These are phyloP conservation scores for Penicillium chermesinum DNA, from an alignment of 495 filamentous ascomycete genomes.

Conservation along the genomic window DNA sequence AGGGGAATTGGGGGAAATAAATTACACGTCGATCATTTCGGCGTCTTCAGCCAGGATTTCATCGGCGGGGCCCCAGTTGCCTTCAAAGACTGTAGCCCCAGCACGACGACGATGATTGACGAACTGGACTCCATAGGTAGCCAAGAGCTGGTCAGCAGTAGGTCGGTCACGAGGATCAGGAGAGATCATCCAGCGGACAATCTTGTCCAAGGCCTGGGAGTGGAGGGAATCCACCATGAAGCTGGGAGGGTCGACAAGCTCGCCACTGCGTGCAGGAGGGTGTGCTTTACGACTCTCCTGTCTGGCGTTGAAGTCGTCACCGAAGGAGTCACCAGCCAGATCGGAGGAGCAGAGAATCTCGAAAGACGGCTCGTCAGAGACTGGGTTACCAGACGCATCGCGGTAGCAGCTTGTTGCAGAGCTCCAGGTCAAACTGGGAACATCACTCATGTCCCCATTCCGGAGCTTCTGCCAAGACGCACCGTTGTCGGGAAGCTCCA, in stretches of 20 bases:
- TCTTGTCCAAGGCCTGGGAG: slow-evolving; percentile 67
- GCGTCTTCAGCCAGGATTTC: slow-evolving; percentile 63
- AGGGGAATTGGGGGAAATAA: slow-evolving; percentile 24
- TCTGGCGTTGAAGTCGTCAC: slow-evolving; percentile 26
- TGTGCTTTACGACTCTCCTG: slow-evolving; percentile 21
- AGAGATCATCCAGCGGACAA: slow-evolving; percentile 84
- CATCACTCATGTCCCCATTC: slow-evolving; percentile 76
- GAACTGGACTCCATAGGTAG: slow-evolving; percentile 66
- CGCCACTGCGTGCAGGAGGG: slow-evolving; percentile 47
- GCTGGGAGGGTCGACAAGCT: slow-evolving; percentile 67
- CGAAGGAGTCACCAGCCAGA: slow-evolving; percentile 41
- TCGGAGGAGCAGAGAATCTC: slow-evolving; percentile 50
- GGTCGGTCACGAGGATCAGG: slow-evolving; percentile 71
- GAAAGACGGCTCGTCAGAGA: slow-evolving; percentile 44
- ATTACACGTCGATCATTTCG: slow-evolving; percentile 69
- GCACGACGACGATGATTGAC: slow-evolving; percentile 67
- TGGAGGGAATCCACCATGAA: slow-evolving; percentile 79
- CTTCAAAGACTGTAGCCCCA: slow-evolving; percentile 88
- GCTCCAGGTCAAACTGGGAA: slow-evolving; percentile 77
- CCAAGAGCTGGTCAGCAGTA: slow-evolving; percentile 64
- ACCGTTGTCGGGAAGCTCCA: slow-evolving; percentile 87
- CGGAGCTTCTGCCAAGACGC: slow-evolving; percentile 82
- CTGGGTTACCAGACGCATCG: slow-evolving; percentile 67
- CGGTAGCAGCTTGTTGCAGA: slow-evolving; percentile 64
- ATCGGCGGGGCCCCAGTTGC: slow-evolving; percentile 86